phyloP scores from a whole-genome alignment of 2,329 filamentous ascomycete genomes.

The Cryphonectria nitschkei region DNA sequence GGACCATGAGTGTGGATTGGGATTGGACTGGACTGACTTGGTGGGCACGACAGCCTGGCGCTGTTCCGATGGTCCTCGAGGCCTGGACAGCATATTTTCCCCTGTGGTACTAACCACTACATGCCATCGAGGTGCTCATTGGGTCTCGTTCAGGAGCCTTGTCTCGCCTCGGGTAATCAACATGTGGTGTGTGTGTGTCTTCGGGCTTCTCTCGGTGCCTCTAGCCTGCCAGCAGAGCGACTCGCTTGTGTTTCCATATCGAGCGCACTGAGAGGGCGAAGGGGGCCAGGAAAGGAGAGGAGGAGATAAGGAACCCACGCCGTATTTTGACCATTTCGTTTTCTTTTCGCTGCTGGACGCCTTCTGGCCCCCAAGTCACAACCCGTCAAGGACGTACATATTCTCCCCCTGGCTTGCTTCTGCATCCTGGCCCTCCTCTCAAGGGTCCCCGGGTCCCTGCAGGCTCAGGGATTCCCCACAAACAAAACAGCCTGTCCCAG shows the following conservation, averaged over 20 bases:
- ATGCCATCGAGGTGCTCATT: not conserved
- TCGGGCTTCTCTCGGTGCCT: not conserved
- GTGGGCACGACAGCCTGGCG: not conserved
- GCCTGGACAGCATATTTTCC: not conserved
- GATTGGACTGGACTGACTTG: not conserved
- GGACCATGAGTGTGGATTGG: not conserved
- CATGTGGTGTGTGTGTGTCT: conserved; percentile 1
- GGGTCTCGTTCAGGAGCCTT: not conserved
- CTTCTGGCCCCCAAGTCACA: conserved; percentile 9
- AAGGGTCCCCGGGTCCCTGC: conserved; percentile 22
- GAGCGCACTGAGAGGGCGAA: not conserved
- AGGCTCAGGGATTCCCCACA: conserved; percentile 14
- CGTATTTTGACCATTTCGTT: conserved; percentile 25
- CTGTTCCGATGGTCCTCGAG: not conserved
- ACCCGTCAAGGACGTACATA: conserved; percentile 3
- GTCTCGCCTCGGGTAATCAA: not conserved
- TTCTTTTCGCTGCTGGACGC: not conserved
- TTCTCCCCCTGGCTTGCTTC: not conserved
- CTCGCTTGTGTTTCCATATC: conserved; percentile 18
- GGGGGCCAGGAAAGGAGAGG: not conserved
- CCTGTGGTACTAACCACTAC: not conserved
- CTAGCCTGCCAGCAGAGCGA: not conserved
- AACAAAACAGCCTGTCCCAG: conserved; percentile 11
- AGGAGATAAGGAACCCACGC: not conserved
- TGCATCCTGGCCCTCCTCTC: conserved; percentile 5